Evolutionary conservation across 1,284 basidiomycete genomes (phyloP), one percentile per base, ranked within the genome.

Genomic region (Marasmius oreades): DNA sequence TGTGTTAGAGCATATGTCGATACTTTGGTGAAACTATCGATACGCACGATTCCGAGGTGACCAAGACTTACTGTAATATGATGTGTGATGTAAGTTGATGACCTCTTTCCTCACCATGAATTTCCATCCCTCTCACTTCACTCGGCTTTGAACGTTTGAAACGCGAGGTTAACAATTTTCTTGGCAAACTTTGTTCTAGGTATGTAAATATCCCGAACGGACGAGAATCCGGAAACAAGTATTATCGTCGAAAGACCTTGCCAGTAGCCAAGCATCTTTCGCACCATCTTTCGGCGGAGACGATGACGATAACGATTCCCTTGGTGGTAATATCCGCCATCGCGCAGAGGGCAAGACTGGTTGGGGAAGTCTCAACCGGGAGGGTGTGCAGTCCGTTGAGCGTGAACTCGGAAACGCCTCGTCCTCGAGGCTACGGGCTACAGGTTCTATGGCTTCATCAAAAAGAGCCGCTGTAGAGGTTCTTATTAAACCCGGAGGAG

Each of bases 1-100:
- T 26, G 31, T 37, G 11, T 12, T 26, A 26, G 47, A 91, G 89
- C 76, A 86, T 94, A 56, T 93, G 92, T 64, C 82, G 83, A 43
- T 93, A 92, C 67, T 94, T 95, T 64, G 92, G 90, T 0, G 93
- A 95, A 68, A 65, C 69, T 2, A 82, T 93, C 43, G 79, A 90
- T 61, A 66, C 73, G 2, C 70, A 66, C 4, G 77, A 90, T 59
- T 61, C 73, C 2, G 74, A 74, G 5, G 62, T 77, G 4, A 68
- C 79, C 52, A 77, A 78, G 56, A 66, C 68, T 3, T 86, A 91
- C 62, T 95, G 93, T 64, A 70, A 87, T 56, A 74, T 76, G 39
- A 93, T 93, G 90, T 95, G 92, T 64, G 92, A 95, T 70, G 92
- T 93, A 64, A 34, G 28, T 12, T n/a, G 14, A 31, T 31, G 28